phyloP scores from a whole-genome alignment of 306 rosid genomes.

The Cucumis sativus region Cucumber_9930_V3 NC_026660.2:17387501-17388000 shows the following conservation, averaged over 20 bases:
- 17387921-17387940: not conserved
- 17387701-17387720: conserved; percentile 19
- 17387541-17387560: not conserved
- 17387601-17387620: not conserved
- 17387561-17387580: not conserved
- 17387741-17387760: conserved; percentile 11
- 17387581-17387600: not conserved
- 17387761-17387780: conserved; percentile 24
- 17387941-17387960: not conserved
- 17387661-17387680: conserved; percentile 36
- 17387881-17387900: not conserved
- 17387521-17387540: not conserved
- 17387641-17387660: conserved; percentile 31
- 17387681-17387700: conserved; percentile 74
- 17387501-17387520: not conserved
- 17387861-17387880: not conserved
- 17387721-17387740: not conserved
- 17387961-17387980: conserved; percentile 55
- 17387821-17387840: conserved; percentile 49
- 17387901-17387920: not conserved
- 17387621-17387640: conserved; percentile 24
- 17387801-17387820: conserved; percentile 61
- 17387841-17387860: not conserved
- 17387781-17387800: conserved; percentile 37
- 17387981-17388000: conserved; percentile 55